Conservation (phyloP, 306 rosid genomes). For the Fragaria iinumae region DNA sequence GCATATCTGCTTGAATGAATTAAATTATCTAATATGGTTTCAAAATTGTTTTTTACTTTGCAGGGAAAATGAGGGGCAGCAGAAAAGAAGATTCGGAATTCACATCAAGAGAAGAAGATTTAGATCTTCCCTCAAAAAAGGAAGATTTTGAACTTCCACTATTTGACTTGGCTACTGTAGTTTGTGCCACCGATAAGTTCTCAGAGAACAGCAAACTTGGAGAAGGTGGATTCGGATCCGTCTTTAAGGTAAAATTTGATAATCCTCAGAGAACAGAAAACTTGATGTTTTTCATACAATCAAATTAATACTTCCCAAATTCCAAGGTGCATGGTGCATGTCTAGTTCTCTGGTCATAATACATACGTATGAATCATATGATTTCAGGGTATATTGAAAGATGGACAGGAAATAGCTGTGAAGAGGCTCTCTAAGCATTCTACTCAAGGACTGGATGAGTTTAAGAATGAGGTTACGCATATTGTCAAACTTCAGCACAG, state of each 20-base stretch:
- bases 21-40: no score
- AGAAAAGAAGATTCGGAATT: not conserved
- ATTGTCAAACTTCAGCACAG: slow-evolving; percentile 15
- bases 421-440: not conserved
- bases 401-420: slow-evolving; percentile 13
- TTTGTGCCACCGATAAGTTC: not conserved
- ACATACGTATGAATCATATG: not conserved
- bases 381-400: not conserved
- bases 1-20: not conserved
- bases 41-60: not conserved
- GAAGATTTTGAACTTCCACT: slow-evolving; percentile 6
- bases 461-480: slow-evolving; percentile 19
- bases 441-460: slow-evolving; percentile 10
- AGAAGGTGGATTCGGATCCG: not conserved
- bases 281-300: not conserved
- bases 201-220: slow-evolving; percentile 2
- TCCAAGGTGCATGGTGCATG: not conserved
- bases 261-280: not conserved
- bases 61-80: not conserved
- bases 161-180: slow-evolving; percentile 7
- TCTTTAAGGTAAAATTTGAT: slow-evolving; percentile 7
- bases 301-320: not conserved
- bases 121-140: not conserved
- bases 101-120: not conserved
- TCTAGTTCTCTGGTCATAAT: not conserved